Conservation (phyloP, 352 stramenopile species). For the Globisporangium middletonii region DNA sequence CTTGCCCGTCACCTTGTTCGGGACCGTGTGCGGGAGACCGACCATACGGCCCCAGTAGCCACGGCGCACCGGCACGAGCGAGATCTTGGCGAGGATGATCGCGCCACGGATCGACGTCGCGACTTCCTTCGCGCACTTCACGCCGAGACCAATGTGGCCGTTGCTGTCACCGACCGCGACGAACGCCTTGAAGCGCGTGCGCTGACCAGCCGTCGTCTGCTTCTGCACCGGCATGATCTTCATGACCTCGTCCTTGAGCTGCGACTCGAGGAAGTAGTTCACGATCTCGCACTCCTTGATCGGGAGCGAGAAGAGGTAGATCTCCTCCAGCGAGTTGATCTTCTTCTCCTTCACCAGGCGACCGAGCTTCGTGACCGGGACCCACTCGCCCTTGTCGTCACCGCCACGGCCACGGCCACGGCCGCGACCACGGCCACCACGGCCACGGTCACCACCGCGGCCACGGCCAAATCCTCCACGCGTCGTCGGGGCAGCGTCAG, state of each 20-base stretch:
- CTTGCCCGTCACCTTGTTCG: conserved; percentile 99
- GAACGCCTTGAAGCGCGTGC: conserved; percentile 99
- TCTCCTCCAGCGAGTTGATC: conserved; percentile 99
- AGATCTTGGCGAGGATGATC: conserved; percentile 99
- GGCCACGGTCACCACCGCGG: conserved; percentile 77
- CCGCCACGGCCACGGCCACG: conserved; percentile 65
- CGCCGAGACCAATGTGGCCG: conserved; percentile 98
- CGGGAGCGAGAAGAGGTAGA: conserved; percentile 99
- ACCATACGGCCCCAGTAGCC: conserved; percentile 98
- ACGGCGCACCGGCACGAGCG: conserved; percentile 96
- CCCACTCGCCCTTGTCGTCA: conserved; percentile 95
- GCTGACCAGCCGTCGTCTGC: conserved; percentile 98
- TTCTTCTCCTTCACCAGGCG: conserved; percentile 99
- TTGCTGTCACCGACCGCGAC: conserved; percentile 98
- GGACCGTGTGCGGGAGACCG: conserved; percentile 95
- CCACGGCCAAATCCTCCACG: conserved; percentile 92
- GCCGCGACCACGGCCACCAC: conserved; percentile 79
- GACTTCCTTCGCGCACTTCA: conserved; percentile 99
- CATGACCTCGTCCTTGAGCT: conserved; percentile 99
- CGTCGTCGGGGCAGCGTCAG: conserved; percentile 76
- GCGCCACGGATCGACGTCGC: conserved; percentile 98
- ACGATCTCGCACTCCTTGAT: conserved; percentile 99
- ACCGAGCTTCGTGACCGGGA: conserved; percentile 99
- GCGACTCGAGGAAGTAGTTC: conserved; percentile 98
- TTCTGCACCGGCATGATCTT: conserved; percentile 99